phyloP scores from a whole-genome alignment of 2,329 filamentous ascomycete species.

The Pleochaeta shiraiana region DNA sequence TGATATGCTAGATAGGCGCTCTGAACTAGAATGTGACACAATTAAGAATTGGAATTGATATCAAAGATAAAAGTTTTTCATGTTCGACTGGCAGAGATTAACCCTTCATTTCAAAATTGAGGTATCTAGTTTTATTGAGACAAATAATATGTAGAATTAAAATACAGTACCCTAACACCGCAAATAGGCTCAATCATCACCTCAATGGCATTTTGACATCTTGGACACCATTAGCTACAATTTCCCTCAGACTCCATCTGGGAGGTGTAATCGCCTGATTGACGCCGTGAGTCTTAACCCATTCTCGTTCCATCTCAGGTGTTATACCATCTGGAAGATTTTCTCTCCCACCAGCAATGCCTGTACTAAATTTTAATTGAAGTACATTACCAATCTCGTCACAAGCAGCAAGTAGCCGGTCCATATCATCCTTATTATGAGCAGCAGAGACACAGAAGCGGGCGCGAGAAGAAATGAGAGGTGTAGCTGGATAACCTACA shows the following conservation, averaged over 20 bases:
- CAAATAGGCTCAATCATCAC: slow-evolving; percentile 19
- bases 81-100: too few relatives aligned
- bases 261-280: slow-evolving; percentile 31
- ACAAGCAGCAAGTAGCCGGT: slow-evolving; percentile 70
- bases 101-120: too few relatives aligned
- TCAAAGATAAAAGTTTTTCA: too few relatives aligned
- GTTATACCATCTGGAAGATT: slow-evolving; percentile 50
- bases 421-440: slow-evolving; percentile 96
- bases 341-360: slow-evolving; percentile 70
- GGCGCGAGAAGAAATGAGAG: slow-evolving; percentile 80
- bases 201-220: slow-evolving; percentile 42
- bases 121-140: too few relatives aligned
- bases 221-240: slow-evolving; percentile 45
- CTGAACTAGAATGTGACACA: too few relatives aligned
- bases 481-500: slow-evolving; percentile 91
- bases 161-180: not conserved
- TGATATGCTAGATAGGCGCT: too few relatives aligned
- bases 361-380: slow-evolving; percentile 94
- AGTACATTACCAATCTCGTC: slow-evolving; percentile 83
- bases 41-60: too few relatives aligned
- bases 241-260: slow-evolving; percentile 48
- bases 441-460: slow-evolving; percentile 91
- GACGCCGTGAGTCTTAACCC: slow-evolving; percentile 33
- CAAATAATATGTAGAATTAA: not conserved
- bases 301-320: slow-evolving; percentile 49